Base-by-base conservation (phyloP, 177 flowering plant species). In the Vitis hybrid region DNA sequence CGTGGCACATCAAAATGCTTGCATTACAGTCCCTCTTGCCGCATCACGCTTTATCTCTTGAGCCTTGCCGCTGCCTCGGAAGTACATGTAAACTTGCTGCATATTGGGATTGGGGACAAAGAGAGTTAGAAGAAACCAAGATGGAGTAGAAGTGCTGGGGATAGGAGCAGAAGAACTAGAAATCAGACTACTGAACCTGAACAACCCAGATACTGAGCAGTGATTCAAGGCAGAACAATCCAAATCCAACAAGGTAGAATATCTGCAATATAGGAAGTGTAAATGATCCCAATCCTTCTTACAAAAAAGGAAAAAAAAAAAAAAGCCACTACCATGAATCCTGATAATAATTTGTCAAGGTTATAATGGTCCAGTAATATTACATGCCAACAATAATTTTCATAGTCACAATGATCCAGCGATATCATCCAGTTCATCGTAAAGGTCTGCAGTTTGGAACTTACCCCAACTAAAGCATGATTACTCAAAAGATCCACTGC, bases 381-480 rank as follows among this genome's bases (percentile, higher is more conserved):
- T 47, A 9, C 53, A 50, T 38, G 31, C 47, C 3, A 2, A 64
- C 13, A 56, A 58, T 62, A 59, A 19, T 59, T 17, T 28, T 3
- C 49, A 2, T 63, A 31, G 31, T 28, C 31, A 10, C 65, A 38
- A 38, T 28, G 13, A 11, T 13, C 49, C 58, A 50, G 18, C 11
- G 24, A 28, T 17, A 28, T 28, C 4, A 28, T 28, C 31, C 31
- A 3, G 31, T 28, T 28, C 4, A 28, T 28, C 31, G 10, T n/a
- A 58, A 68, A 68, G n/a, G 3, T 13, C n/a, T 15, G 31, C 2
- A 58, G 1, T 20, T 14, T 20, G 3, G 15, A 73, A 79, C 97
- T 82, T 85, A 95, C 99, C 91, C 96, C 98, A 79, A 91, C 98
- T 68, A 91, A 61, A 66, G 73, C 83, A 70, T 86, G 63, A 5